A percentile compares a stretch with the other conserved stretches of the same genome.
Conservation (phyloP, 2,329 filamentous ascomycete species). For the Curvularia verruculosa region DNA sequence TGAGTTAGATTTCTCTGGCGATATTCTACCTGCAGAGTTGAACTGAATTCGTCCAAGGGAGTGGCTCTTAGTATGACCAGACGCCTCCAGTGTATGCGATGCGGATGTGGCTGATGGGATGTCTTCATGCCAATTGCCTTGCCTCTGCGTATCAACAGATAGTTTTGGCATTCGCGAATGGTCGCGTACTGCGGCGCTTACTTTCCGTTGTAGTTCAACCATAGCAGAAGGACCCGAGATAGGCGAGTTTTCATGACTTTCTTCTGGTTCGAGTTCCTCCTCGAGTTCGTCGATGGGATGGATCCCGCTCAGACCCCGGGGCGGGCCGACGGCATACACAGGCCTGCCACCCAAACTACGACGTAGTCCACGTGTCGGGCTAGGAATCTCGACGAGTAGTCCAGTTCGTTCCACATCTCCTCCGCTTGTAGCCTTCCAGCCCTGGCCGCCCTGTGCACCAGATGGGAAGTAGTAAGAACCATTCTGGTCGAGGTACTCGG, state of each 20-base stretch:
- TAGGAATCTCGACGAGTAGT: constrained; percentile 55
- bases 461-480: constrained; percentile 38
- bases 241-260: constrained; percentile 22
- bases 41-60: constrained; percentile 23
- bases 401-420: constrained; percentile 55
- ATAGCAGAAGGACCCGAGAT: constrained; percentile 32
- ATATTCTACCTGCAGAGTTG: constrained; percentile 46
- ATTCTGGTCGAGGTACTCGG: constrained; percentile 40
- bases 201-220: constrained; percentile 26
- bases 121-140: constrained; percentile 32
- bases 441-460: constrained; percentile 31
- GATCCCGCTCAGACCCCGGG: constrained; percentile 60
- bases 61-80: background rate
- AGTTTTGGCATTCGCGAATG: constrained; percentile 49
- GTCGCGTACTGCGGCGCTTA: constrained; percentile 32
- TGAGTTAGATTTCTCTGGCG: constrained; percentile 55
- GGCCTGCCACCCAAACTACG: constrained; percentile 48
- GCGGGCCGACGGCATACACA: constrained; percentile 56
- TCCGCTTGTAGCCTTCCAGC: constrained; percentile 39
- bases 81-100: constrained; percentile 29
- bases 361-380: constrained; percentile 55
- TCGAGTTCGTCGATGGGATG: constrained; percentile 69
- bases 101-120: constrained; percentile 31
- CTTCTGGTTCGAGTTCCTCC: constrained; percentile 54
- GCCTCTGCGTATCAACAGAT: constrained; percentile 48